Evolutionary conservation across 108 stramenopile genomes (phyloP).

Genomic region (Nitzschia palea): DNA sequence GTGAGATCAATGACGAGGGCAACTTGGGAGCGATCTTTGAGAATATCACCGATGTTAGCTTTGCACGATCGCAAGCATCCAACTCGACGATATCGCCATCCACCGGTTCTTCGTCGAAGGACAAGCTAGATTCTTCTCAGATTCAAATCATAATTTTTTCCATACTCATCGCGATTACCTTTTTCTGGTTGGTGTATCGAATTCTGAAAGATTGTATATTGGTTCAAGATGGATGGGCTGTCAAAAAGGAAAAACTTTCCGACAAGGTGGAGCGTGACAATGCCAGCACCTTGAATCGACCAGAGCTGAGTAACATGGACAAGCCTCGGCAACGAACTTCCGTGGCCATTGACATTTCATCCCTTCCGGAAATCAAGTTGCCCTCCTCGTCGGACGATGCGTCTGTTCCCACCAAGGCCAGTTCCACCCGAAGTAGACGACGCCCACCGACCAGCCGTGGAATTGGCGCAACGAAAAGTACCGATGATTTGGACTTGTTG

Average conservation of each 20-base stretch:
- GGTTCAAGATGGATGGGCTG: conserved; percentile 6
- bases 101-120: no score
- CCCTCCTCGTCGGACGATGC: background rate
- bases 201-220: conserved; percentile 8
- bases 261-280: background rate
- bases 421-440: background rate
- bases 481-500: background rate
- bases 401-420: background rate
- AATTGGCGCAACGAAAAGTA: background rate
- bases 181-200: conserved; percentile 11
- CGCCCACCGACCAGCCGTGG: background rate
- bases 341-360: background rate
- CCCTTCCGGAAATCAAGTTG: background rate
- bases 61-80: background rate
- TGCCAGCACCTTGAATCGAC: background rate
- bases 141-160: conserved; percentile 8
- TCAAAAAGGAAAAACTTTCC: conserved; percentile 7
- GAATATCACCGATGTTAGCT: background rate
- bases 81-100: no score
- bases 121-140: background rate
- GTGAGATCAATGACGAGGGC: conserved; percentile 5
- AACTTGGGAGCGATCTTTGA: conserved; percentile 6
- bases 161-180: background rate
- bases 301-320: conserved; percentile 14
- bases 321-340: conserved; percentile 4